Evolutionary conservation across 495 filamentous ascomycete species (phyloP), one percentile per base, ranked within the genome.

Genomic region (Daldinia concentrica): DNA sequence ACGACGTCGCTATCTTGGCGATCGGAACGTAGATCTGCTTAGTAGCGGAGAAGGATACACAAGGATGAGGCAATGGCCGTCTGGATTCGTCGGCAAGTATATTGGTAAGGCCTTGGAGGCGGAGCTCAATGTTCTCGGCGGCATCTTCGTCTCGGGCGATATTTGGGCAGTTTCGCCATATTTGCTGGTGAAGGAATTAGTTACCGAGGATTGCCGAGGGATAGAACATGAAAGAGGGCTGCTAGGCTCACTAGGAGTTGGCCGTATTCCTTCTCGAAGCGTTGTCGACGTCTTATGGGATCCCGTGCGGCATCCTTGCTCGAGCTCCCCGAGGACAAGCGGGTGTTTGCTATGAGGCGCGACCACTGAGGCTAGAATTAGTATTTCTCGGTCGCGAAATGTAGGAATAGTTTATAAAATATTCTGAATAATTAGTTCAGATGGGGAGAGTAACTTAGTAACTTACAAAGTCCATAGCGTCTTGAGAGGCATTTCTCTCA

Each of bases 71-170:
- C 36, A 91, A 86, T 8, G 93, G 91, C 27, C 92, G 90, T 71
- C 94, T 92, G 58, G 91, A 90, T 80, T 99, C 95, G 79, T 97
- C 93, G 78, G 88, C 90, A 50, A 98, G 86, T 66, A 97, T 88
- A 58, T 87, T 86, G 65, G 91, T 94, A 12, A 98, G 85, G 64
- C 87, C 83, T 74, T 89, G 84, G 50, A 86, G 81, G 65, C 82
- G 81, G 56, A 82, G 79, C 72, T 86, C 84, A 69, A 88, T 78
- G 60, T 79, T 79, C 61, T 86, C 85, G 76, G 84, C 82, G 15
- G 86, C 84, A 70, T 87, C 85, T 68, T 78, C 72, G 74, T 87
- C 85, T 76, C 76, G 76, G 61, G 82, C 77, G 15, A 87, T 75
- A 78, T 85, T 87, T 59, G 83, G 80, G 52, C 84, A 88, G 64